These are phyloP conservation scores for Mesembryanthemum crystallinum DNA, from an alignment of 148 eudicot genomes.

Conservation along the genomic window DNA sequence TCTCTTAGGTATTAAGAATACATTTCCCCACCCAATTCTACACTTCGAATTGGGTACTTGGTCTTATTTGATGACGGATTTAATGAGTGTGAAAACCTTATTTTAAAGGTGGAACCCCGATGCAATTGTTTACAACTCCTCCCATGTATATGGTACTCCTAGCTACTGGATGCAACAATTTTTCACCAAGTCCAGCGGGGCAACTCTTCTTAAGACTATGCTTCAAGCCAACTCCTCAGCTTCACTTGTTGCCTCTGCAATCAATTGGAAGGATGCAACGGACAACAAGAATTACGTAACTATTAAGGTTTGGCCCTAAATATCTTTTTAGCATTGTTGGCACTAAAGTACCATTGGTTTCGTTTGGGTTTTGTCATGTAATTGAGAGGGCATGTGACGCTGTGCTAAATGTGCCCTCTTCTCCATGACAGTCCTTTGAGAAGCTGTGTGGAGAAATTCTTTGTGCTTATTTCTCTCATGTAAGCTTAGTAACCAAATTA, in stretches of 20 bases:
- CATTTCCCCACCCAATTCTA: not conserved
- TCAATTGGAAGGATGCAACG: constrained; percentile 52
- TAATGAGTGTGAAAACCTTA: constrained; percentile 3
- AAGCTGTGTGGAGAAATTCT: not conserved
- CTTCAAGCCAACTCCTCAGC: constrained; percentile 44
- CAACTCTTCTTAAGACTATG: constrained; percentile 52
- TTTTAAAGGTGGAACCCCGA: constrained; percentile 74
- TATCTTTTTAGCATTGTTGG: not conserved
- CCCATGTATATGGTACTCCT: constrained; percentile 78
- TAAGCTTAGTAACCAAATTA: not conserved
- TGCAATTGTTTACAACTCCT: constrained; percentile 84
- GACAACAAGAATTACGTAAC: constrained; percentile 50
- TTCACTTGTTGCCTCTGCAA: constrained; percentile 71
- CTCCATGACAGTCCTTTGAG: not conserved
- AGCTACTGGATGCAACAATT: constrained; percentile 91
- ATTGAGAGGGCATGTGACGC: not conserved
- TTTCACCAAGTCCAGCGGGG: constrained; percentile 74
- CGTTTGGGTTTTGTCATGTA: not conserved
- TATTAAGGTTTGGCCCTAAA: constrained; percentile 54
- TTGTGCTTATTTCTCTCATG: not conserved
- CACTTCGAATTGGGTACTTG: not conserved
- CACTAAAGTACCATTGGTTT: not conserved
- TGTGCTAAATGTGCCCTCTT: not conserved
- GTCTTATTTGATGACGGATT: not conserved
- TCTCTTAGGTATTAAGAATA: not conserved